Evolutionary conservation across 257 asterid genomes (phyloP), one percentile per base, ranked within the genome.

Genomic region (Ligustrum vulgare): DNA sequence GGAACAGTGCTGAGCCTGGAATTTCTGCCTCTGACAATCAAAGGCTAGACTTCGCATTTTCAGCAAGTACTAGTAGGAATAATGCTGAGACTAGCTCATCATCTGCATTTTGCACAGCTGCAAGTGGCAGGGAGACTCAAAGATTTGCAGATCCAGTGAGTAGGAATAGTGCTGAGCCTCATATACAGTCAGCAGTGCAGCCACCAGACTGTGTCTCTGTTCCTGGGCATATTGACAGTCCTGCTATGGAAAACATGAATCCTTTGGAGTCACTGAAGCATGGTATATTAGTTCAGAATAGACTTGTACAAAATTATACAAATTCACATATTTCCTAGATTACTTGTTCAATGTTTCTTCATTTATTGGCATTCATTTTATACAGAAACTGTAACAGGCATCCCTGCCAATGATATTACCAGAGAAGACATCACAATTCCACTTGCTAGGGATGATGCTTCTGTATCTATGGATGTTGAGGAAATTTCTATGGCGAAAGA

Each of bases 401-500:
- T 64, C 51, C 72, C 86, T 71, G 49, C 51, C 67, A 70, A 64
- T 72, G 8, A 70, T 39, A 66, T 36, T 49, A 76, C 81, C 33
- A 72, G 62, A 43, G 85, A 88, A 75, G 87, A 74, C 74, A 82
- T 69, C 54, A 58, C 58, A 0, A 39, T 68, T 77, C 75, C 81
- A 22, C 77, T 47, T 60, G 36, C 77, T 65, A 77, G 69, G 72
- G 80, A 81, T 67, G 75, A 69, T 75, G 76, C 67, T 35, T 45
- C 71, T 66, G 77, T 75, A 7, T 69, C 72, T 58, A 83, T 79
- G 83, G 90, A 89, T 54, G 77, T 72, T 63, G 91, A 89, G 51
- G 97, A 91, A 45, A 63, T 80, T 71, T 74, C 81, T 25, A 60
- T 77, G 80, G 79, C 78, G 77, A 88, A 92, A 75, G 89, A 81